Base-by-base conservation (phyloP, 129 eudicot genomes). In the Chrysanthemum makinoi region DNA sequence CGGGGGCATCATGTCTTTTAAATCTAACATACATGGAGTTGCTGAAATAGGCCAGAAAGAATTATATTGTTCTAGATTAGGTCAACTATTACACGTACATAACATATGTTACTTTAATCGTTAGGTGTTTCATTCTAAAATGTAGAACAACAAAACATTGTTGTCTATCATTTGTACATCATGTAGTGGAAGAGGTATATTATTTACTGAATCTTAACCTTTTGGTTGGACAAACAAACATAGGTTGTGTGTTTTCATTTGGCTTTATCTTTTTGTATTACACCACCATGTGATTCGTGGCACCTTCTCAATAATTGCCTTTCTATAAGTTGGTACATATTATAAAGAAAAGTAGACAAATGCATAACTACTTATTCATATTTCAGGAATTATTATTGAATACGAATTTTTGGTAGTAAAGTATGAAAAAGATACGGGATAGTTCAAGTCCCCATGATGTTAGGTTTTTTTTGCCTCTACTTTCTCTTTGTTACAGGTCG, bases 31-130 rank as follows among this genome's bases (percentile, higher is more conserved):
- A 30, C 4, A 70, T 70, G 81, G 81, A 77, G 81, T 77, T 17
- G 77, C 60, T 76, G 75, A 76, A 76, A 53, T 19, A 49, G 68
- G 6, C 52, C 13, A 48, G 10, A 59, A 10, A 24, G 11, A 50
- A 56, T 76, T 68, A 70, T 68, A 59, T 35, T 59, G 69, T 76
- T 49, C 18, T 53, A 60, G 70, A 71, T 78, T 78, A 71, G 82
- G 82, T 71, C 77, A 71, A 71, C 82, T 26, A 55, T 71, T 71
- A 65, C 77, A 64, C 68, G 54, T 26, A 26, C 68, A 63, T 26
- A 26, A 53, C 62, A 55, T 17, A 28, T 78, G 72, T 46, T 77
- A 35, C 39, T 61, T 70, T 22, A 53, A 64, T 61, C 66, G 55
- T 64, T 46, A 55, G 10, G n/a, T 58, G 10, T 22, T 16, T 54